phyloP scores from a whole-genome alignment of 2,329 filamentous ascomycete species.

The Talaromyces albobiverticillius region DNA sequence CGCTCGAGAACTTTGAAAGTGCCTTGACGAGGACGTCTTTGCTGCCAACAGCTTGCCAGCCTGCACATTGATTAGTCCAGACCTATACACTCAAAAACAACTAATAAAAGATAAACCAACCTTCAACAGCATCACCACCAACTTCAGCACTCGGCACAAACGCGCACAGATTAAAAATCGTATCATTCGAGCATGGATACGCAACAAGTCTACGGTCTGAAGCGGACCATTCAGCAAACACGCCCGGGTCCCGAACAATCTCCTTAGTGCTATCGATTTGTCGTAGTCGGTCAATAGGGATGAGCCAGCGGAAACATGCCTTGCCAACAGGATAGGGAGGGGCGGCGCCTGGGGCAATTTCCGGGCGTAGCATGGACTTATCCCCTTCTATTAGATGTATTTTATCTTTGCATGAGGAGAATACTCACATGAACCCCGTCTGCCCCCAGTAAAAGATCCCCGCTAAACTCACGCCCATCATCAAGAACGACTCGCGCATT shows the following conservation, averaged over 20 bases:
- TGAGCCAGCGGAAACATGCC: slow-evolving; percentile 27
- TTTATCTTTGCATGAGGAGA: neutral
- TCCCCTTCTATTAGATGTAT: neutral
- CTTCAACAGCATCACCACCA: slow-evolving; percentile 20
- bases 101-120: neutral
- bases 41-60: slow-evolving; percentile 9
- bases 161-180: slow-evolving; percentile 46
- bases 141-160: slow-evolving; percentile 45
- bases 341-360: slow-evolving; percentile 19
- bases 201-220: slow-evolving; percentile 43
- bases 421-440: slow-evolving; percentile 24
- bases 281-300: slow-evolving; percentile 18
- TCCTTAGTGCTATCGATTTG: neutral
- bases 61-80: too few species aligned
- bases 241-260: slow-evolving; percentile 21
- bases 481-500: slow-evolving; percentile 20
- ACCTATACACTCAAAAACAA: too few species aligned
- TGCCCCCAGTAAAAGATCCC: slow-evolving; percentile 25
- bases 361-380: slow-evolving; percentile 22
- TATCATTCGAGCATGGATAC: slow-evolving; percentile 46
- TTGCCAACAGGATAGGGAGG: slow-evolving; percentile 22
- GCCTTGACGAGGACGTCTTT: slow-evolving; percentile 16
- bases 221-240: slow-evolving; percentile 43
- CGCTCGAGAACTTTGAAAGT: slow-evolving; percentile 20
- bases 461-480: slow-evolving; percentile 20